Evolutionary conservation across 2,329 filamentous ascomycete species (phyloP), one percentile per base, ranked within the genome.

Genomic region (Alternaria alternata): DNA sequence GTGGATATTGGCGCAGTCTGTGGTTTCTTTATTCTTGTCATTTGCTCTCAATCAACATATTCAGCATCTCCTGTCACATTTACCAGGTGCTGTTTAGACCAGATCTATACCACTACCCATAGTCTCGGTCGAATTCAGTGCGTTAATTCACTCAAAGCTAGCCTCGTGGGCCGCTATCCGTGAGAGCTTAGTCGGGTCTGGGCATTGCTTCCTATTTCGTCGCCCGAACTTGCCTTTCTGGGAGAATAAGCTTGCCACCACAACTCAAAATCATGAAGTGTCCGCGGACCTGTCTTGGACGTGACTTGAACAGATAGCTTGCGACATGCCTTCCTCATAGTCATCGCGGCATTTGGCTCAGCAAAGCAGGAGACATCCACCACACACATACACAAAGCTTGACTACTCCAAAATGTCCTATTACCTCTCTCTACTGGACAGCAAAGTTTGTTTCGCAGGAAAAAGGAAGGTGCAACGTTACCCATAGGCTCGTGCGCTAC

Each of bases 1-100:
- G 73, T 74, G 71, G 71, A 70, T 73, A 75, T 65, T 63, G 74
- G 73, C 73, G 74, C 72, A 71, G 73, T 70, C 66, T 63, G 65
- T 68, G 66, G 72, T 64, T 67, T 70, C 59, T 56, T 63, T 70
- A 59, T 67, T 65, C 51, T 57, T 54, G 54, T 65, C 61, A 66
- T 58, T 67, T 64, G 58, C 67, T 62, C 64, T 69, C 55, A 59
- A 54, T 59, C 66, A 64, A 68, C 69, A 72, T 75, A 61, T 63
- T 65, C 70, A 72, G 70, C 69, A 66, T 69, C 64, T 71, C 67
- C 65, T 66, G 66, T 70, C 66, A 66, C 66, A 62, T 67, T 68
- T 69, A 68, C 69, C 66, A 74, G 68, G 63, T 70, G 70, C 69
- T 60, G 67, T 74, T 72, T 73, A 72, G 71, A 73, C 68, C 66